Base-by-base conservation (phyloP, 805 yeast species). In the Phaffomyces antillensis region DNA sequence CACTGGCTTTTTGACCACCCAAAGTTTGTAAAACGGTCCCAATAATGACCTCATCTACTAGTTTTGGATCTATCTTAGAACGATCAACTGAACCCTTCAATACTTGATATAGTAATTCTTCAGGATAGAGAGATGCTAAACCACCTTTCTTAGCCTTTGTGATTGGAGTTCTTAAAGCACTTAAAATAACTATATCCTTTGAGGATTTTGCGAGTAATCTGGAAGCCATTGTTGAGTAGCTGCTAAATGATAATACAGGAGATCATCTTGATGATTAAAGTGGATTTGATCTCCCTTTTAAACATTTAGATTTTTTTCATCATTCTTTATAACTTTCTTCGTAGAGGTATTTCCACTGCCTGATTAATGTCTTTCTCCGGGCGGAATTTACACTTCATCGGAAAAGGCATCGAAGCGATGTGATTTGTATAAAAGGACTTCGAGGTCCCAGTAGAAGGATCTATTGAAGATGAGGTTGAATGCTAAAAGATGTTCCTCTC, bases 11-110 rank as follows among this genome's bases (percentile, higher is more conserved):
- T 41, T 88, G 95, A 55, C 96, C 96, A 32, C 96, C 91, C 28
- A 95, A 95, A 31, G 78, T 75, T 67, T 88, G 86, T 56, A 87
- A 73, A 18, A 89, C 96, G 62, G 89, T 89, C 50, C 96, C 96
- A 46, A 85, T 80, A 25, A 81, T 81, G 46, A 89, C 79, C 58
- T 89, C 96, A 54, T 83, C 95, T 46, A 89, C 77, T 49, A 79
- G 60, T 37, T 67, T 66, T 47, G 75, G 71, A 41, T 76, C 74
- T 16, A 76, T 58, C 43, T 70, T 66, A 37, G 76, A 63, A 54
- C 72, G 73, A 42, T 73, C 69, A 50, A 88, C 61, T 49, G 83
- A 72, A 25, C 77, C 84, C 46, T 70, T 66, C 50, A 89, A 68
- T 46, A 88, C 75, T 51, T 75, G 76, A 50, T 75, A 63, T 48